Evolutionary conservation across 352 stramenopile genomes (phyloP).

Genomic region (Aphanomyces stellatus): DNA sequence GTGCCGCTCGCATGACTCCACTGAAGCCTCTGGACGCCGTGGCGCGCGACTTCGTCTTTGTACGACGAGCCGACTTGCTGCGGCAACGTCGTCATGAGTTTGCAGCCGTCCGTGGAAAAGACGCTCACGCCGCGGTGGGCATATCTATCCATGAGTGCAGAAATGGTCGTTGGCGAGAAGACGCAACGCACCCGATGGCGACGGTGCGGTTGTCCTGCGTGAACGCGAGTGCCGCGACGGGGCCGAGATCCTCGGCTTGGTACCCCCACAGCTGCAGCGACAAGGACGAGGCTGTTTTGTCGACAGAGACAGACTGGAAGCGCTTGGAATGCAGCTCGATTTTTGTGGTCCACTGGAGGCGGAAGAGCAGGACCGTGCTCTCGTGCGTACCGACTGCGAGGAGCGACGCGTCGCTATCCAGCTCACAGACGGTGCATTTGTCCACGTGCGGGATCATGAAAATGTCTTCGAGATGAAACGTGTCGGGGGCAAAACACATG

Average conservation of each 20-base stretch:
- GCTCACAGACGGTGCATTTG: background rate
- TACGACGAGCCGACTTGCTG: slow-evolving; percentile 32
- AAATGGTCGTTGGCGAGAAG: background rate
- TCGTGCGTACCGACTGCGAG: background rate
- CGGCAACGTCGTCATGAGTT: slow-evolving; percentile 73
- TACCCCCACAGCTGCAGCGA: slow-evolving; percentile 57
- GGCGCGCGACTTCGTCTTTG: slow-evolving; percentile 47
- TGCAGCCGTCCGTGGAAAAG: slow-evolving; percentile 70
- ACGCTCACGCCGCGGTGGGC: slow-evolving; percentile 62
- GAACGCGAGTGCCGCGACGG: slow-evolving; percentile 59
- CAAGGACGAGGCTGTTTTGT: background rate
- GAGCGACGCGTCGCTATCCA: slow-evolving; percentile 4
- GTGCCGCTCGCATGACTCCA: slow-evolving; percentile 56
- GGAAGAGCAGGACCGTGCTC: background rate
- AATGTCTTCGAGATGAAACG: background rate
- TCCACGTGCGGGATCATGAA: background rate
- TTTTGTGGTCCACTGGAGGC: background rate
- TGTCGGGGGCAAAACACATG: background rate
- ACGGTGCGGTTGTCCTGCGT: slow-evolving; percentile 48
- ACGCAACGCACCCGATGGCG: slow-evolving; percentile 29
- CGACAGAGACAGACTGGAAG: background rate
- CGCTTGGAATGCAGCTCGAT: background rate
- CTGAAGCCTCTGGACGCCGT: slow-evolving; percentile 45
- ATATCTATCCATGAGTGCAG: slow-evolving; percentile 27
- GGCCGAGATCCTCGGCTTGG: slow-evolving; percentile 35